Evolutionary conservation across 768 basidiomycete genomes (phyloP), one percentile per base, ranked within the genome.

Genomic region (Xerocomellus intermedius): DNA sequence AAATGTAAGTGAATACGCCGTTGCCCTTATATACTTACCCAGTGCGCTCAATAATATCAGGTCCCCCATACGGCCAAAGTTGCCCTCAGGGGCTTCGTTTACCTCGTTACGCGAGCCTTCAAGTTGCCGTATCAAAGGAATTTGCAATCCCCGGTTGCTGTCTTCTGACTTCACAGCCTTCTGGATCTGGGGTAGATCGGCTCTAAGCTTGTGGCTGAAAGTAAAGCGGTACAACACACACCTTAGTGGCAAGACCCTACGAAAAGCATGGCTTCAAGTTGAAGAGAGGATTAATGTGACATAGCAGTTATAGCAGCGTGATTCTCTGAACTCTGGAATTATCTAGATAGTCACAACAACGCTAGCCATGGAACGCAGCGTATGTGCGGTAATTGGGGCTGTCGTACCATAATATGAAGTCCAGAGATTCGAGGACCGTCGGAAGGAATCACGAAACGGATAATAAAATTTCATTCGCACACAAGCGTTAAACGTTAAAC

Each of bases 11-110:
- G 41, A 26, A 22, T 45, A 5, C 4, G 21, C 12, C 12, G 4
- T 26, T 5, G 26, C 26, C 33, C 21, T 56, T 65, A 41, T 56
- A 52, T 35, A 35, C 5, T 14, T 64, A 43, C 28, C 16, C 6
- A 8, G 14, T 17, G 1, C 9, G 13, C 21, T n/a, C 21, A 7
- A 47, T 14, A 14, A 44, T 17, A 22, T 26, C 3, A 2, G 16
- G 35, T 10, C 8, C 26, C 6, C 28, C 28, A 30, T 30, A 35
- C 9, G 35, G 5, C 14, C 14, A 36, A 17, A 26, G 5, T 26
- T 26, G 35, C 5, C 35, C 16, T 36, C 35, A 36, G 35, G 35
- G 35, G 16, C 9, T 30, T 30, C 30, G 9, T 2, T 30, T 30
- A 10, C 10, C 30, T 30, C 26, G 2, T 8, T 30, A 30, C 30